Conservation (phyloP, 202 grass and related monocot genomes). For the Panicum hallii region DNA sequence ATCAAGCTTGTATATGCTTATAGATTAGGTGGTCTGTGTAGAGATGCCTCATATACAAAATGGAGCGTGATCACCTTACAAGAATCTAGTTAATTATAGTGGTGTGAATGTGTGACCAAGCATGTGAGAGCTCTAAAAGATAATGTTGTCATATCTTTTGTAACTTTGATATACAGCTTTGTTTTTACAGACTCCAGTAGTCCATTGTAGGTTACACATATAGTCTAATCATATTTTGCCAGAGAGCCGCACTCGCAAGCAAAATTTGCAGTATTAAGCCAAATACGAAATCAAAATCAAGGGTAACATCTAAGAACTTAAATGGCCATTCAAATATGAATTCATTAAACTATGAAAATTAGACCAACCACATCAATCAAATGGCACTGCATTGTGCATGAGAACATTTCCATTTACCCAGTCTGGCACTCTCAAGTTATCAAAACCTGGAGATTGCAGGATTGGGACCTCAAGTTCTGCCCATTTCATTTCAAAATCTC, state of each 20-base stretch:
- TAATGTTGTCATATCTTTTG: neutral
- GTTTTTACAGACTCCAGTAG: neutral
- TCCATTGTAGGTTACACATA: neutral
- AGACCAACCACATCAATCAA: neutral
- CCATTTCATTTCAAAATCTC: neutral
- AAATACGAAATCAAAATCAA: constrained; percentile 20
- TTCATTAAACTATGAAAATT: neutral
- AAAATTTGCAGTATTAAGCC: constrained; percentile 17
- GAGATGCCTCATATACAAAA: constrained; percentile 20
- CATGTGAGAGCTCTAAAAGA: neutral
- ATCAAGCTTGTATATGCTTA: constrained; percentile 25
- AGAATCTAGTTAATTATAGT: constrained; percentile 22
- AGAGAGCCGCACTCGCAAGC: neutral
- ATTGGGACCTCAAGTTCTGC: neutral
- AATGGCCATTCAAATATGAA: neutral
- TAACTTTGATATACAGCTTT: constrained; percentile 11
- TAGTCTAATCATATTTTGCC: neutral
- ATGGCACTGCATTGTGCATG: neutral
- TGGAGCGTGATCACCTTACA: constrained; percentile 5
- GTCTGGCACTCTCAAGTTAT: neutral
- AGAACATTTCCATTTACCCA: neutral
- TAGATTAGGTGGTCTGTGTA: neutral
- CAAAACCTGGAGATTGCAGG: neutral
- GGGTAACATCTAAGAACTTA: neutral
- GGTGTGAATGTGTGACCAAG: constrained; percentile 23